A percentile compares a stretch with the other conserved stretches of the same genome.
These are phyloP conservation scores for Camellia japonica DNA, from an alignment of 148 eudicot species.

Conservation along the genomic window DNA sequence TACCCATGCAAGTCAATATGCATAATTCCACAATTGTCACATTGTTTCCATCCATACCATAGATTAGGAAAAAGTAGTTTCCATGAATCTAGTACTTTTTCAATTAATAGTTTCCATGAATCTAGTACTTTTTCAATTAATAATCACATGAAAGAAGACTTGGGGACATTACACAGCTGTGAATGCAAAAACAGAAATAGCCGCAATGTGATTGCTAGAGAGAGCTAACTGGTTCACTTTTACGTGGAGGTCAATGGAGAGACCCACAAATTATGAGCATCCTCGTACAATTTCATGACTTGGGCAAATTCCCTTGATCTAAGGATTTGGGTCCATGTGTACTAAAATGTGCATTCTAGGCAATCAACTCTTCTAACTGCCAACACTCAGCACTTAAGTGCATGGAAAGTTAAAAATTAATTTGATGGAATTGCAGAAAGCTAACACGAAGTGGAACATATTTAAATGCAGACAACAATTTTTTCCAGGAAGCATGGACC, in stretches of 20 bases:
- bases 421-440: not conserved
- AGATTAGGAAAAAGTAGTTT: not conserved
- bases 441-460: not conserved
- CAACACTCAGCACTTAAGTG: not conserved
- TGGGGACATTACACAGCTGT: not conserved
- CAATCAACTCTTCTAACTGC: no score
- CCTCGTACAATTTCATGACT: not conserved
- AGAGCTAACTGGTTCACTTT: not conserved
- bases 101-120: not conserved
- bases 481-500: no score
- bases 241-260: not conserved
- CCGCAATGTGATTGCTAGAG: not conserved
- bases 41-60: not conserved
- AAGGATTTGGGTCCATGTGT: not conserved
- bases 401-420: not conserved
- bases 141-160: not conserved
- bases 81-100: not conserved
- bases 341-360: no score
- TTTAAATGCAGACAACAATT: not conserved
- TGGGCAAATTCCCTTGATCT: not conserved
- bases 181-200: not conserved
- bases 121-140: not conserved
- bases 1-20: not conserved
- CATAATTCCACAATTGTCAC: not conserved
- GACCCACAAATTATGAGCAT: not conserved